Evolutionary conservation across 2,329 filamentous ascomycete species (phyloP), one percentile per base, ranked within the genome.

Genomic region (Aureobasidium pullulans): DNA sequence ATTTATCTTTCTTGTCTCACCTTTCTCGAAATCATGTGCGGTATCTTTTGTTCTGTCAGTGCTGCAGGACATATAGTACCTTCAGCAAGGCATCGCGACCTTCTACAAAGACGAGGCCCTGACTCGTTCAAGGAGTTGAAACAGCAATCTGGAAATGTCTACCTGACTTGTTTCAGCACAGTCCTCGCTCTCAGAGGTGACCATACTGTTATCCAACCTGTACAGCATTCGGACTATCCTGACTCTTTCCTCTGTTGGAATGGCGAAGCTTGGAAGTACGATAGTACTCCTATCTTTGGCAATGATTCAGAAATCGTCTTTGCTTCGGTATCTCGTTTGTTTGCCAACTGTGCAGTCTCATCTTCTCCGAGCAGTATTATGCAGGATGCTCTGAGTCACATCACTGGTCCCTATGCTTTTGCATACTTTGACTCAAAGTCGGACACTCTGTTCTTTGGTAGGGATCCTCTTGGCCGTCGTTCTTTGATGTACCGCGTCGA

Each of bases 201-300:
- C 52, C 77, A 83, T 62, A 70, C 94, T 52, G 83, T 86, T 6
- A 70, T 75, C 36, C 94, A 97, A 71, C 94, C 94, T 1, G 81
- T 96, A 4, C 72, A 81, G 43, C 82, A 87, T 64, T 39, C 69
- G 2, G 63, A 66, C 0, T 80, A 80, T 0, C 32, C 42, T 8
- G 79, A 80, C 4, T 90, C 87, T 1, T 77, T 89, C 0, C 79
- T 99, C 2, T 96, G 93, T 79, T 99, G 94, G 94, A 99, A 99
- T 69, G 94, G 94, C 44, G 94, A 99, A 71, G 93, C 91, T 1
- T 99, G 94, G 94, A 86, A 82, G 60, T 79, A 96, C 52, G 74
- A 73, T 8, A 80, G 79, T 36, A 66, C 79, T 9, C 67, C 71
- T 1, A 77, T 96, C n/a, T 61, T 68, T 42, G 88, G 85, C 60